Evolutionary conservation across 2,329 filamentous ascomycete genomes (phyloP), one percentile per base, ranked within the genome.

Genomic region (Eutypa lata): DNA sequence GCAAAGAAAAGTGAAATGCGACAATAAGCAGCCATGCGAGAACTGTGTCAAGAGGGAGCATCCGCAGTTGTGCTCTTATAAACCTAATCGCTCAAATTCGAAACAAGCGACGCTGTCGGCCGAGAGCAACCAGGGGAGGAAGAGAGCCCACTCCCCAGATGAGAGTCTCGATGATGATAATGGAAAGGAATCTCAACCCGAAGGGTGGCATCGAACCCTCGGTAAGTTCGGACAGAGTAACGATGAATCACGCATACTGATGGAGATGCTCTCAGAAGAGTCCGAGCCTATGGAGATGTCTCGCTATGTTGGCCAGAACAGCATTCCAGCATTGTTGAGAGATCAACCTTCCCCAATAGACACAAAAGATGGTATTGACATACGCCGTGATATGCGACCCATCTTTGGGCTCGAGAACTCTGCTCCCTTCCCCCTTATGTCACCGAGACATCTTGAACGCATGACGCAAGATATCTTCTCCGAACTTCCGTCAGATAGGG

Each of bases 1-100:
- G 45, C 84, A 87, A 68, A 77, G 84, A 58, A 87, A 87, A 69
- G 84, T 87, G 40, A 87, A 87, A 70, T 87, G 84, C 66, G 83
- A 87, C 71, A 87, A 86, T 68, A 83, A 86, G 66, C 79, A 84
- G 63, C 84, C 84, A 1, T 87, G 84, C 67, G 83, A 87, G 63
- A 87, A 87, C 65, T 87, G 84, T 63, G 78, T 85, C 63, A 86
- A 86, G 72, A 73, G 84, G 51, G 83, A 87, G 54, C 84, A 87
- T 60, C 77, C 83, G 2, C 77, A 81, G 68, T 73, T 87, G 48
- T 87, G 84, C 65, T 86, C 82, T 26, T 87, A 87, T 71, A 86
- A 86, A 64, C 84, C 84, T 14, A 87, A 86, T 65, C 72, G 77
- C 21, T 71, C 74, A 7, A 66, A 69, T 52, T 61, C 70, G 31